phyloP scores from a whole-genome alignment of 2,329 filamentous ascomycete species.

The Diplodia sapinea region DNA sequence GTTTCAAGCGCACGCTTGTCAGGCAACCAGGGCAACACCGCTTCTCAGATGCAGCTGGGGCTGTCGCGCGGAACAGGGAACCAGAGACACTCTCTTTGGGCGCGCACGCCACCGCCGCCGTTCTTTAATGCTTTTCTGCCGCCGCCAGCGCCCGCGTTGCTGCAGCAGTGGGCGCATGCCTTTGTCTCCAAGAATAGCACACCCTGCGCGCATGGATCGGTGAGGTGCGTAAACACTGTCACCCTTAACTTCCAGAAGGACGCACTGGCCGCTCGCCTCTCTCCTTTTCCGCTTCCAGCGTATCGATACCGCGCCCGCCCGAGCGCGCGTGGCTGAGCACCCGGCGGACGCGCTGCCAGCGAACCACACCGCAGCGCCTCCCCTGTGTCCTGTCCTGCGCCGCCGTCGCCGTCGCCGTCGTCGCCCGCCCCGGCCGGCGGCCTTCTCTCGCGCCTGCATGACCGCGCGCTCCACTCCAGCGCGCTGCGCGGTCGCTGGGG shows the following conservation, averaged over 20 bases:
- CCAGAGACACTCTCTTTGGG: neutral
- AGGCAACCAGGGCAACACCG: conserved; percentile 8
- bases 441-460: conserved; percentile 11
- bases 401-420: neutral
- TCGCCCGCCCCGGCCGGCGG: neutral
- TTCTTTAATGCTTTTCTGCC: conserved; percentile 19
- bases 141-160: conserved; percentile 5
- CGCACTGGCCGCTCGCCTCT: conserved; percentile 8
- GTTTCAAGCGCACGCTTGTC: conserved; percentile 8
- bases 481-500: conserved; percentile 17
- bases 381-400: neutral
- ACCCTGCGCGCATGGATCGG: conserved; percentile 2
- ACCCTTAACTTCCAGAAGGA: conserved; percentile 20
- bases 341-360: neutral
- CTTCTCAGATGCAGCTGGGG: neutral
- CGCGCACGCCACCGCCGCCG: neutral
- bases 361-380: neutral
- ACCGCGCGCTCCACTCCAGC: neutral
- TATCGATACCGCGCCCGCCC: conserved; percentile 11
- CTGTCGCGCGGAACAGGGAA: neutral
- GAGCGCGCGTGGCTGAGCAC: conserved; percentile 6
- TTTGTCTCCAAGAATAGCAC: conserved; percentile 18
- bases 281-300: conserved; percentile 12
- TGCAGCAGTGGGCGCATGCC: conserved; percentile 14
- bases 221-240: conserved; percentile 6